Evolutionary conservation across 2,329 filamentous ascomycete species (phyloP), one percentile per base, ranked within the genome.

Genomic region (Xylariaceae sp.): DNA sequence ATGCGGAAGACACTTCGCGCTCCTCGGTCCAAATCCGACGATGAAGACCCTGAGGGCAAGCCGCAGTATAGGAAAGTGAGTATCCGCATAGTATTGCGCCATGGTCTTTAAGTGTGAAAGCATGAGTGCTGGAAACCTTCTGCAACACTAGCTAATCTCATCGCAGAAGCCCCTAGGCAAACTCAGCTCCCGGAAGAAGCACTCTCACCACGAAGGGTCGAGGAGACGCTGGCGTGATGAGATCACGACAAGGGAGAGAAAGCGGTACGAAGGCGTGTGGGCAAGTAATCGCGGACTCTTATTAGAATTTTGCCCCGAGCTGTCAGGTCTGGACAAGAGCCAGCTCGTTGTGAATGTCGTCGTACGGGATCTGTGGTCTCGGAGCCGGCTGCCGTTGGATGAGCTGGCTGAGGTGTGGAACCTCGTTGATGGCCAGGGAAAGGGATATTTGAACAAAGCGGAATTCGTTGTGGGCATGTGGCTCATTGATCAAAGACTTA

Each of bases 391-490:
- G 51, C 83, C 87, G 0, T 68, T 68, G 0, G 81, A 88, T 63
- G 85, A 88, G 61, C 75, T 94, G 33, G 84, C 84, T 41, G 86
- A 89, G 69, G 84, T 92, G 1, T 94, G 88, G 86, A 83, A 86
- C 40, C 73, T 93, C 16, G 89, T 93, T 11, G 87, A 88, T 63
- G 71, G 77, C 1, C 69, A 73, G 6, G 67, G 71, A 1, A 65
- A 71, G 13, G 86, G 86, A 1, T 73, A 79, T 59, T 70, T 94
- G 48, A 75, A 73, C 50, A 81, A 82, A 62, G 79, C 86, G 50
- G 87, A 91, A 71, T 94, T 94, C 67, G 87, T 94, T 0, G 88
- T 93, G 1, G 89, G 89, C 10, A 78, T 90, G 73, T 94, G 89
- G 88, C 71, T 94, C 45, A 81, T 94, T 34, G 89, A 94, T 67